Base-by-base conservation (phyloP, 768 basidiomycete genomes). In the Phaffia australis region DNA sequence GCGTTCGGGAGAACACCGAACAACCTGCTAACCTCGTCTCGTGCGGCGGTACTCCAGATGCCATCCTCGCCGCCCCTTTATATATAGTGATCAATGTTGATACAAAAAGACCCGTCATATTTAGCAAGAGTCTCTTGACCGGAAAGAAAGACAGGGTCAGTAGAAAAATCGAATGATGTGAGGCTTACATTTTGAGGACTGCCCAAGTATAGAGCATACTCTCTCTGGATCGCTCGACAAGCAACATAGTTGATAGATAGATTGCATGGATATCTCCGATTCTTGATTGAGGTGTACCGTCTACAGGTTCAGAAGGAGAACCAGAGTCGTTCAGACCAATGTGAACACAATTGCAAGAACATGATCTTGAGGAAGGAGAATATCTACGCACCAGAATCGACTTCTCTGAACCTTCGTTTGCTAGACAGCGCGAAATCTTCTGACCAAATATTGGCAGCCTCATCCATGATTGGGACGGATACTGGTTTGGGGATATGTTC, bases 161-260 rank as follows among this genome's bases (percentile, higher is more conserved):
- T 8, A 29, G 54, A 56, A 9, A 8, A 9, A 11, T 23, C 54
- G n/a, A 29, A 14, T 9, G 54, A 56, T 23, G 19, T 5, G 55
- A 59, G 48, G 48, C 27, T 8, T 71, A 55, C 0, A 67, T 69
- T 6, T 73, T 72, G 1, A 76, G 66, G 7, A 76, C 74, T 7
- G 69, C 63, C 61, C 74, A 77, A 4, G 74, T 74, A 74, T 74
- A 77, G n/a, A 77, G 67, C 50, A 69, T 52, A 7, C 56, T 50
- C 32, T 69, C 67, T 11, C 67, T 32, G n/a, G 60, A 48, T 11
- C 67, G 56, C 47, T 69, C 67, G 50, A 63, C 50, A 32, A 63
- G 62, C 18, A 69, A 55, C 25, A 63, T 29, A 19, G 56, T 50
- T 7, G 27, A 62, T 5, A 69, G 62, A 62, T 63, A 69, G 29